Base-by-base conservation (phyloP, 108 stramenopile species). In the Bacterosira constricta region DNA sequence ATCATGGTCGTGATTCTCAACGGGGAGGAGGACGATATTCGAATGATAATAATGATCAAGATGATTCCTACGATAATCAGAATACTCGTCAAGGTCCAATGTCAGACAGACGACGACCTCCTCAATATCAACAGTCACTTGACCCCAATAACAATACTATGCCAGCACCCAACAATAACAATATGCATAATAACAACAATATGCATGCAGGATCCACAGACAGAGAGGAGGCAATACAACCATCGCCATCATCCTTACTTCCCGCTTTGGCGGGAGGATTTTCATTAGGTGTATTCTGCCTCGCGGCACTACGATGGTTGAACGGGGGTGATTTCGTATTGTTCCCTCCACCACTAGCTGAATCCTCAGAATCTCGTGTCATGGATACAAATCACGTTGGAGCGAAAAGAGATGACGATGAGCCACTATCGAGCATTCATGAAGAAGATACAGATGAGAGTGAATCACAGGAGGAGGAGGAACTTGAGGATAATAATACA, bases 261-360 rank as follows among this genome's bases (percentile, higher is more conserved):
- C 35, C 69, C 20, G 15, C 74, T n/a, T 71, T 60, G 75, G 75
- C 38, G 6, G 75, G 75, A 21, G 80, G 80, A 29, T 71, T 71
- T 31, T 71, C 63, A 13, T 25, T 78, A 13, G 77, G 81, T 23
- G 52, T 73, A 27, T 60, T 77, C 25, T 64, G 71, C 30, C 50
- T 82, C 25, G 93, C 93, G 12, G 87, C 90, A 7, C 44, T 86
- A 0, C 87, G 93, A 61, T 94, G 93, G 93, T 65, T 94, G 58
- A 94, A 94, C 75, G 93, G 93, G 21, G 93, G 90, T 12, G 90
- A 90, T 50, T 94, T 94, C 74, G 70, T 76, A 9, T 25, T 94
- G 23, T 84, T 90, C 57, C 93, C 93, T 25, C 83, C 86, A 35
- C 84, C 90, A n/a, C 70, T 44, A 38, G 30, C 25, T 45, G 25